Base-by-base conservation (phyloP, 306 rosid genomes). In the Betula pendula region DNA sequence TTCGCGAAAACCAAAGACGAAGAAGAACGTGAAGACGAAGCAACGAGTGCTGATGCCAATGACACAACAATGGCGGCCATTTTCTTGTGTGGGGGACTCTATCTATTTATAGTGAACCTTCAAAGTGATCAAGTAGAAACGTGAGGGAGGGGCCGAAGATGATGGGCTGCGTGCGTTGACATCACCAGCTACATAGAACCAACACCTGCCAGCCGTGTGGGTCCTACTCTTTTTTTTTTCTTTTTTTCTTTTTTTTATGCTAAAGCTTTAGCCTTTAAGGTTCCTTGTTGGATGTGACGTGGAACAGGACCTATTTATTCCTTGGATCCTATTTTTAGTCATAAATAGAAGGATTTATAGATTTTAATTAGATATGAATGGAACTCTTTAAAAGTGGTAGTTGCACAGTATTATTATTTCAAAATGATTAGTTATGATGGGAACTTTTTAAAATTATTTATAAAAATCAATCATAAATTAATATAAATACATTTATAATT, bases 31-130 rank as follows among this genome's bases (percentile, higher is more conserved):
- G 77, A 22, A 75, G 75, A 70, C 10, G 85, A 78, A 71, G 89
- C 74, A 4, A 80, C 3, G 1, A 85, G 44, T 13, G 88, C 71
- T 16, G 88, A 73, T 27, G 88, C 85, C 2, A 84, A 45, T 67
- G 88, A 85, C 20, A 73, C 89, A 25, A 75, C 86, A 71, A 81
- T 80, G 85, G 88, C 85, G 49, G 91, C 89, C 96, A 90, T 92
- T 75, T 63, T 81, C 31, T 22, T 42, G 62, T 74, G 81, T 38
- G 85, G 20, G 73, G 62, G 78, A 8, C 60, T 53, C 53, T 76
- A 71, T 56, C 10, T 87, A 86, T 86, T 87, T 92, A 92, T 92
- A 86, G 9, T 82, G 75, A 76, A 80, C 63, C 91, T 19, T 60
- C 81, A 53, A 27, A 38, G 29, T 13, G n/a, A 43, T 20, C 6